Evolutionary conservation across 768 basidiomycete species (phyloP), one percentile per base, ranked within the genome.

Genomic region (Piloderma croceum): DNA sequence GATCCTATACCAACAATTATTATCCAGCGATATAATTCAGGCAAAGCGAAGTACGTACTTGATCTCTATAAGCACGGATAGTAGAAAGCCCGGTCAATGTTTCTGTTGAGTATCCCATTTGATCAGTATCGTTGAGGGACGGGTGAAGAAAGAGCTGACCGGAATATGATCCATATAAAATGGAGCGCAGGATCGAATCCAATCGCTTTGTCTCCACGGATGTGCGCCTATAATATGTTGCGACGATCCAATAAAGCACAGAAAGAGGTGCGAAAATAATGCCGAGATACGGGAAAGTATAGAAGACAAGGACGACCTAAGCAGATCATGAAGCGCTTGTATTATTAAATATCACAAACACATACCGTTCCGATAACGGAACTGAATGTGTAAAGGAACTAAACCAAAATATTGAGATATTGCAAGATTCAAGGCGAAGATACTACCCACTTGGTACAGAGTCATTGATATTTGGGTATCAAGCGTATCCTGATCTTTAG

Each of bases 151-250:
- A 9, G 27, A 29, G 15, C 60, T 18, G 43, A 76, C 79, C 79
- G 13, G 76, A 70, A 49, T 74, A 78, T 1, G 78, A 72, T 2
- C 70, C 65, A 51, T 79, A 81, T 27, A 83, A 57, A 3, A 63
- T 53, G 1, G 81, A 83, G 7, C 81, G 69, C 52, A 81, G 61
- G 18, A 81, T 47, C 0, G 80, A 81, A 50, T 82, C 81, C 18
- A 81, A 57, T 13, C 81, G 72, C 52, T 83, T 81, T 3, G 75
- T 71, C 51, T 81, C 79, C 3, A 82, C 77, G 0, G 79, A 81
- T 1, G 70, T 73, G 6, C 72, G 67, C 19, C 79, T 68, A 50
- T 83, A 82, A 50, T 73, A 83, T 12, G 71, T 48, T 9, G 71
- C 73, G 7, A 68, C 71, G 31, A 67, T 47, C 53, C 72, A 76